Percentiles rank a stretch among this genome's conserved stretches.
Conservation (phyloP, 2,329 filamentous ascomycete species). For the Bipolaris victoriae region DNA sequence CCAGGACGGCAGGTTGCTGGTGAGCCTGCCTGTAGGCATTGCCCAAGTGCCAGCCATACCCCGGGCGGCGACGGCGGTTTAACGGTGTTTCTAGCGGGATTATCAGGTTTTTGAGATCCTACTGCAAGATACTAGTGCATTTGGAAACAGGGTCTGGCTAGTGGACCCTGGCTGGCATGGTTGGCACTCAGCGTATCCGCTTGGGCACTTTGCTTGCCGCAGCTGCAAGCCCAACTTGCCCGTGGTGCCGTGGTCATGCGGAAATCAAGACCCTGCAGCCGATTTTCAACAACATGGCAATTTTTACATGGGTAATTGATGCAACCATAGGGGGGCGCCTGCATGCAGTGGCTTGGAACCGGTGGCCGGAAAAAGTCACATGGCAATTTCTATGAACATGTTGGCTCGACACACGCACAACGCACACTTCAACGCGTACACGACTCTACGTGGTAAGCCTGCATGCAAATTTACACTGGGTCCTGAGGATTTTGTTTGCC, state of each 20-base stretch:
- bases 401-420: not conserved
- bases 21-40: not conserved
- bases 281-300: not conserved
- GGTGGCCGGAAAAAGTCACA: not conserved
- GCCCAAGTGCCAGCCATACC: not conserved
- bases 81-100: constrained; percentile 4
- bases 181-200: not conserved
- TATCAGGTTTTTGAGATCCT: constrained; percentile 7
- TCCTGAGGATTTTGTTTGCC: not conserved
- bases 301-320: constrained; percentile 2
- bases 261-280: constrained; percentile 1
- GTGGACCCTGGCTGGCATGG: constrained; percentile 1
- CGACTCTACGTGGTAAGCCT: not conserved
- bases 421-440: not conserved
- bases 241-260: constrained; percentile 5
- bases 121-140: constrained; percentile 16
- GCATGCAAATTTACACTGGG: not conserved
- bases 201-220: not conserved
- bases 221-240: constrained; percentile 1
- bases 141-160: constrained; percentile 4
- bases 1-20: no score
- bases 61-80: not conserved
- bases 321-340: not conserved
- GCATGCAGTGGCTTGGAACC: not conserved
- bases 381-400: not conserved